phyloP scores from a whole-genome alignment of 1,284 basidiomycete species.

The Stygiomarasmius scandens region DNA sequence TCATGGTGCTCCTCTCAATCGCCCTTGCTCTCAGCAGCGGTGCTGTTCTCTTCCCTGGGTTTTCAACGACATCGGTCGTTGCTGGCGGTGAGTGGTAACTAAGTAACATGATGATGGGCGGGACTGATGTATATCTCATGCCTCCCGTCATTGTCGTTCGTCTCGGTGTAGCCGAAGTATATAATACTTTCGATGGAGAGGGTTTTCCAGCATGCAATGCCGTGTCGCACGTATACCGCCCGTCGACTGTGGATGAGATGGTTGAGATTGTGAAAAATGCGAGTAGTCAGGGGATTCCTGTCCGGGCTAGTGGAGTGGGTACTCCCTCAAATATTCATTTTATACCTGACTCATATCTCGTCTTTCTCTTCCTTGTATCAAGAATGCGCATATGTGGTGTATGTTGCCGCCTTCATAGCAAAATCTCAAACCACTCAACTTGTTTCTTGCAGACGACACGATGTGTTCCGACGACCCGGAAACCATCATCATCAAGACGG shows the following conservation, averaged over 20 bases:
- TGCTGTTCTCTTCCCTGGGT: not conserved
- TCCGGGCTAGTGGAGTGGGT: conserved; percentile 37
- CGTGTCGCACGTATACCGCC: conserved; percentile 32
- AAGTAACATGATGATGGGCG: not conserved
- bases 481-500: conserved; percentile 37
- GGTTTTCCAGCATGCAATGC: conserved; percentile 36
- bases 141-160: not conserved
- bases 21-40: not conserved
- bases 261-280: conserved; percentile 34
- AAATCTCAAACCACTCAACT: no score
- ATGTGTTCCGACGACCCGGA: conserved; percentile 39
- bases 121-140: not conserved
- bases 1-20: not conserved
- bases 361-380: not conserved
- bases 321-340: no score
- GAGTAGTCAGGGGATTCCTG: conserved; percentile 27
- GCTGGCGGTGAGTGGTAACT: not conserved
- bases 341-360: not conserved
- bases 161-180: conserved; percentile 12
- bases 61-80: not conserved
- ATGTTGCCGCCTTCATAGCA: conserved; percentile 10
- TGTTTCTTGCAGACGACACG: conserved; percentile 30
- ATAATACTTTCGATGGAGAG: conserved; percentile 37
- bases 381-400: conserved; percentile 44
- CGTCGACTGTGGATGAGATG: conserved; percentile 34